Conservation (phyloP, 495 filamentous ascomycete species). For the Trichodelitschia bisporula region DNA sequence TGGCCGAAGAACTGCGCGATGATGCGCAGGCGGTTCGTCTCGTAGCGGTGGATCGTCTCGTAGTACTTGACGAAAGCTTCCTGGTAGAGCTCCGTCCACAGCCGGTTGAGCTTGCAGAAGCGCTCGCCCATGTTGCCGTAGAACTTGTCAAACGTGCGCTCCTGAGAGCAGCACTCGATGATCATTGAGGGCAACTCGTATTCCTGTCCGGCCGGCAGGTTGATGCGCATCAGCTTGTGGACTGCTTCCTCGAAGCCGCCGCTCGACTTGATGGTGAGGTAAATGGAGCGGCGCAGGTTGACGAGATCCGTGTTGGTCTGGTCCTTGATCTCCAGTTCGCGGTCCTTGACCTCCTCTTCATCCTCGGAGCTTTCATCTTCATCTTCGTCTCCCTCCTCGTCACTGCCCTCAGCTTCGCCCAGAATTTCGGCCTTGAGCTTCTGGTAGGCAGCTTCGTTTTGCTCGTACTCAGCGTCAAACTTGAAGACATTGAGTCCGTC, state of each 20-base stretch:
- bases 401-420: constrained; percentile 61
- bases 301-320: constrained; percentile 89
- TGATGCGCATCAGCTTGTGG: constrained; percentile 51
- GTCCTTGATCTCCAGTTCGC: constrained; percentile 81
- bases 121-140: constrained; percentile 84
- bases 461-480: constrained; percentile 69
- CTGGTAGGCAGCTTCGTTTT: constrained; percentile 75
- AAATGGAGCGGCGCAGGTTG: constrained; percentile 81
- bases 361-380: constrained; percentile 52
- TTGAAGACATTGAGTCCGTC: constrained; percentile 90
- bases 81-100: constrained; percentile 86
- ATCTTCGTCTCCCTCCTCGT: constrained; percentile 44
- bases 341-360: constrained; percentile 53
- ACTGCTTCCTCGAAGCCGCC: constrained; percentile 87
- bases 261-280: constrained; percentile 88
- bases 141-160: constrained; percentile 89
- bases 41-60: constrained; percentile 89
- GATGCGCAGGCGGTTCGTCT: constrained; percentile 82
- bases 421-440: constrained; percentile 80
- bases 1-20: constrained; percentile 91
- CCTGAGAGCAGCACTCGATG: constrained; percentile 84
- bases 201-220: constrained; percentile 69
- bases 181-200: constrained; percentile 86
- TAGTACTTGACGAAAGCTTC: constrained; percentile 78
- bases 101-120: constrained; percentile 80